Evolutionary conservation across 352 stramenopile species (phyloP), one percentile per base, ranked within the genome.

Genomic region (Phytophthora idaei): DNA sequence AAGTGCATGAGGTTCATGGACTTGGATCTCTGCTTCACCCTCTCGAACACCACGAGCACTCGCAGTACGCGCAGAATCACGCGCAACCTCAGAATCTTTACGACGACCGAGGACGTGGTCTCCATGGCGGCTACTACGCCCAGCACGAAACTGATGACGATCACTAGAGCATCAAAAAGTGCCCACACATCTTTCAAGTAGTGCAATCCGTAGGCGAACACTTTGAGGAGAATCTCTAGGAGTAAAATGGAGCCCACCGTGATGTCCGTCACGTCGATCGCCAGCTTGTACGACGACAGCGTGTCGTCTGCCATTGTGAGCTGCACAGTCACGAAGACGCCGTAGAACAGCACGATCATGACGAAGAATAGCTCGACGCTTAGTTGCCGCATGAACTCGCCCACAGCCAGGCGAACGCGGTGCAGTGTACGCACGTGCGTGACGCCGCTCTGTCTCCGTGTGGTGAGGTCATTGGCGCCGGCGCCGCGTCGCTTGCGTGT

Each of bases 301-400:
- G 73, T 67, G 9, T 74, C 64, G 11, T 94, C 83, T 27, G 69
- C 80, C 76, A 96, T 84, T 0, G 83, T 83, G 50, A 96, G 88
- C 74, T 96, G 89, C 42, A 92, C 71, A 14, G 92, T 77, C 67
- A 95, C 89, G 48, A 96, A 94, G 37, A 90, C 73, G 29, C 89
- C 89, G 68, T 96, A 94, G 60, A 74, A 77, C 28, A 96, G 77
- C 54, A 96, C 84, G 67, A 95, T 92, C 73, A 94, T 91, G 37
- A 93, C 85, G 67, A 96, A 96, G 59, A 96, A 96, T 27, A 95
- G 62, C 67, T 96, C 85, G 27, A 96, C 89, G 64, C 88, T 89
- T 4, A 96, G 72, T 60, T 89, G 75, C 29, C 81, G 82, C 83
- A 96, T 93, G 62, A 94, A 94, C 56, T 91, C 81, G 57, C 87